Evolutionary conservation across 2,329 filamentous ascomycete species (phyloP).

Genomic region (Hansfordia pulvinata): DNA sequence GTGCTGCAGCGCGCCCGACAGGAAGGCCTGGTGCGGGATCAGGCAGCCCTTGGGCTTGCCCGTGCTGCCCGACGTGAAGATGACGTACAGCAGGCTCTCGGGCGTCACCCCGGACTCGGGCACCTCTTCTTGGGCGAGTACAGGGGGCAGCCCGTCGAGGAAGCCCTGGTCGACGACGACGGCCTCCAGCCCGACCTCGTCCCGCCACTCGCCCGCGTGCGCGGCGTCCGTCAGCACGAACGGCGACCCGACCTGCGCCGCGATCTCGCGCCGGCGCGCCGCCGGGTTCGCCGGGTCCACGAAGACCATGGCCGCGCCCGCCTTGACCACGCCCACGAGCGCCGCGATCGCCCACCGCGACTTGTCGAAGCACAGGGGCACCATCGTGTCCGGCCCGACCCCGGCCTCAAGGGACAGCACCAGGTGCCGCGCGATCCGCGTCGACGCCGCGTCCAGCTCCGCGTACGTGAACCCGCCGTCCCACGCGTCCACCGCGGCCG

Average conservation of each 20-base stretch:
- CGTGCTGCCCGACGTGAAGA: slow-evolving; percentile 35
- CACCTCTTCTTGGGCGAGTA: too few species aligned
- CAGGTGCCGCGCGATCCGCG: slow-evolving; percentile 2
- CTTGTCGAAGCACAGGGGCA: slow-evolving; percentile 21
- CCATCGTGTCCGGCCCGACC: slow-evolving; percentile 14
- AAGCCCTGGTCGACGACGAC: background rate
- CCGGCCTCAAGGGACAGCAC: slow-evolving; percentile 6
- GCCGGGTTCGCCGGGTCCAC: slow-evolving; percentile 21
- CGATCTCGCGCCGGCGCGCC: slow-evolving; percentile 19
- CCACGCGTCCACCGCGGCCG: slow-evolving; percentile 3
- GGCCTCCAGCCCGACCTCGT: background rate
- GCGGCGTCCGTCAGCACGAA: slow-evolving; percentile 5
- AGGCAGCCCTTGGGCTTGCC: slow-evolving; percentile 32
- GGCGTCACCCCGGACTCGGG: too few species aligned
- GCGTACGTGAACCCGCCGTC: slow-evolving; percentile 3
- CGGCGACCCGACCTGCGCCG: slow-evolving; percentile 12
- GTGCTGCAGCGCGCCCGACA: slow-evolving; percentile 5
- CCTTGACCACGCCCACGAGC: slow-evolving; percentile 20
- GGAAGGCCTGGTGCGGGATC: slow-evolving; percentile 5
- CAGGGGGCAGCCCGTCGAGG: too few species aligned
- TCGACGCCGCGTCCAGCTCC: slow-evolving; percentile 2
- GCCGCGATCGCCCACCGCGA: slow-evolving; percentile 18
- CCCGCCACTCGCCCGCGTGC: too few species aligned
- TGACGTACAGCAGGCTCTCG: too few species aligned
- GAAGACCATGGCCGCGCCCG: slow-evolving; percentile 18